Conservation (phyloP, 1,284 basidiomycete genomes). For the Malassezia cuniculi region DNA sequence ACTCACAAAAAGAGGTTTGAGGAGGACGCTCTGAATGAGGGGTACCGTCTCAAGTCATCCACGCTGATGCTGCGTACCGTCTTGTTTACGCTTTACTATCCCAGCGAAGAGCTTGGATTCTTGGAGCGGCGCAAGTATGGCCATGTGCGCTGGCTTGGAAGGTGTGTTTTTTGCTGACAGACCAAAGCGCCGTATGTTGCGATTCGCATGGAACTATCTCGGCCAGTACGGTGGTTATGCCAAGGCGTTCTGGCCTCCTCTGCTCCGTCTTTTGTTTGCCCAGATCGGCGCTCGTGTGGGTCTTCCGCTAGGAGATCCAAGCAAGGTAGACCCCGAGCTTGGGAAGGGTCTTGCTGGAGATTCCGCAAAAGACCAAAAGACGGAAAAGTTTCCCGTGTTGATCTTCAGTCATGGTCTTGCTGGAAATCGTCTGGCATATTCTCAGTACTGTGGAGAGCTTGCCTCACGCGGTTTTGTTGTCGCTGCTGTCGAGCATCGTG, state of each 20-base stretch:
- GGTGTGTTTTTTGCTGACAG: constrained; percentile 6
- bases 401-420: constrained; percentile 35
- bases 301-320: constrained; percentile 21
- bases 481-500: constrained; percentile 50
- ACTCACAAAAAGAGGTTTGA: neutral
- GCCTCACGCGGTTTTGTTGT: constrained; percentile 43
- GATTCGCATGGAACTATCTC: constrained; percentile 21
- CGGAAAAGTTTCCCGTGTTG: constrained; percentile 25
- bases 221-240: constrained; percentile 29
- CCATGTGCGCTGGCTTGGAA: constrained; percentile 23
- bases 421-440: constrained; percentile 32
- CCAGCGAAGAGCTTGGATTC: constrained; percentile 8
- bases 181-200: neutral
- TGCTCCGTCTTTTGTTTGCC: constrained; percentile 17
- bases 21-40: neutral
- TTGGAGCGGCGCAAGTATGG: constrained; percentile 16
- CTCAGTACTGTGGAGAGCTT: constrained; percentile 33
- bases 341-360: neutral
- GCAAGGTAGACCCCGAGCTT: constrained; percentile 8
- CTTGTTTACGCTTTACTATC: constrained; percentile 36
- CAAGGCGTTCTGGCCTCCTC: constrained; percentile 20
- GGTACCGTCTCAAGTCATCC: constrained; percentile 15
- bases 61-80: constrained; percentile 31
- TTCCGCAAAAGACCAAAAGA: neutral
- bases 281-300: constrained; percentile 19